Conservation (phyloP, 2,329 filamentous ascomycete species). For the Aspergillus sp. region DNA sequence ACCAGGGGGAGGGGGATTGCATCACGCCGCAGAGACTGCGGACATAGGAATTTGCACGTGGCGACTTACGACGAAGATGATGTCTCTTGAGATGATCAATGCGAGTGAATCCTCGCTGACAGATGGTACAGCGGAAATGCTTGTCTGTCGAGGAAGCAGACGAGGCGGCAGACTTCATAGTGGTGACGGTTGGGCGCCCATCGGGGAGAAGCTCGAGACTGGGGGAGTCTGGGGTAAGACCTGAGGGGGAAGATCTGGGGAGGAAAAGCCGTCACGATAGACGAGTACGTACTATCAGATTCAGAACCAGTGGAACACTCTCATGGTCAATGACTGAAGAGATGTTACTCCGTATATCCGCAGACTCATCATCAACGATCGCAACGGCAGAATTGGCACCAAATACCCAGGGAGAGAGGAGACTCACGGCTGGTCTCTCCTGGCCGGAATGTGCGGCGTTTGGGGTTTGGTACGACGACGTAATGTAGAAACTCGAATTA, state of each 20-base stretch:
- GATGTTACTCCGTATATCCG: too few relatives aligned
- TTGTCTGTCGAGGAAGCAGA: conserved; percentile 23
- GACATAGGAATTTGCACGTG: conserved; percentile 1
- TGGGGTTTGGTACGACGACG: too few relatives aligned
- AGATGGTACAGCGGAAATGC: conserved; percentile 40
- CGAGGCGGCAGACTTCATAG: conserved; percentile 25
- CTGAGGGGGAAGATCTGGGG: background rate
- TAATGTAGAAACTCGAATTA: too few relatives aligned
- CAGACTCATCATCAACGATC: too few relatives aligned
- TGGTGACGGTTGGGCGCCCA: conserved; percentile 10
- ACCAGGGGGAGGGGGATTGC: background rate
- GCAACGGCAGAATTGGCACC: too few relatives aligned
- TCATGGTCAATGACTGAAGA: too few relatives aligned
- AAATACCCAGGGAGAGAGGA: too few relatives aligned
- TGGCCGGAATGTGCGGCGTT: too few relatives aligned
- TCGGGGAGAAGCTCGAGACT: conserved; percentile 18
- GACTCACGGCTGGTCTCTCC: too few relatives aligned
- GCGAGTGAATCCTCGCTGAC: conserved; percentile 42
- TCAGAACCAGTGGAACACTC: too few relatives aligned
- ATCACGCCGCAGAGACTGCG: background rate
- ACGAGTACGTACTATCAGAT: too few relatives aligned
- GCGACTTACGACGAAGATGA: conserved; percentile 39
- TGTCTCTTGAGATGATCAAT: conserved; percentile 47
- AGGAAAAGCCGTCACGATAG: too few relatives aligned
- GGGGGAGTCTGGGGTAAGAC: background rate